Base-by-base conservation (phyloP, 352 stramenopile genomes). In the Phytophthora idaei region DNA sequence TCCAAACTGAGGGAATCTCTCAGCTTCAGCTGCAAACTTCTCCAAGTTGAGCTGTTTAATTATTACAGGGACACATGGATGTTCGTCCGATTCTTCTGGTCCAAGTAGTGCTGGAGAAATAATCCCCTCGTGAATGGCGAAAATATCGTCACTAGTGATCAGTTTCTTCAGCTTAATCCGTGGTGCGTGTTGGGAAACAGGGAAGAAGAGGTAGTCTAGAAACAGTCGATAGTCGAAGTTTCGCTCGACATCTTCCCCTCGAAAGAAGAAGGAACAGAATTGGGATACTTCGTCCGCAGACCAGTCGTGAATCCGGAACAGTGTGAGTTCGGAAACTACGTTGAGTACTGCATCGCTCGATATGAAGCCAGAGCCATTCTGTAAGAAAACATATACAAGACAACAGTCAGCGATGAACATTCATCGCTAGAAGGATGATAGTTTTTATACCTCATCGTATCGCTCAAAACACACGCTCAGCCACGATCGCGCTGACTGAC, bases 161-260 rank as follows among this genome's bases (percentile, higher is more conserved):
- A 69, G 67, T 36, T 60, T 51, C 57, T 58, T 71, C 15, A 72
- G n/a, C n/a, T 71, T 68, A 17, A 75, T 50, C 1, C 29, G 55
- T 6, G 63, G 44, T 0, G 29, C 4, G 7, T 69, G 28, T 1
- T 56, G 44, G n/a, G 59, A 71, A 4, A 83, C 50, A 2, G 80
- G 82, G 61, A 83, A 87, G 47, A 89, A 85, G 2, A 89, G n/a
- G 17, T 85, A 83, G 48, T 83, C 70, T 9, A 88, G 52, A 46
- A 90, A 85, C 14, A 80, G 21, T 1, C 32, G 27, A 25, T 89
- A 90, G 61, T 85, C 63, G 49, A 83, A 83, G 42, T 49, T 50
- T 32, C 56, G 27, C 28, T 63, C 46, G 10, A 54, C 57, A 12
- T 57, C 48, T 28, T 74, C 58, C 7, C 65, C 57, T 56, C 61